Conservation (phyloP, 345 rosid species). For the Populus nigra region DNA sequence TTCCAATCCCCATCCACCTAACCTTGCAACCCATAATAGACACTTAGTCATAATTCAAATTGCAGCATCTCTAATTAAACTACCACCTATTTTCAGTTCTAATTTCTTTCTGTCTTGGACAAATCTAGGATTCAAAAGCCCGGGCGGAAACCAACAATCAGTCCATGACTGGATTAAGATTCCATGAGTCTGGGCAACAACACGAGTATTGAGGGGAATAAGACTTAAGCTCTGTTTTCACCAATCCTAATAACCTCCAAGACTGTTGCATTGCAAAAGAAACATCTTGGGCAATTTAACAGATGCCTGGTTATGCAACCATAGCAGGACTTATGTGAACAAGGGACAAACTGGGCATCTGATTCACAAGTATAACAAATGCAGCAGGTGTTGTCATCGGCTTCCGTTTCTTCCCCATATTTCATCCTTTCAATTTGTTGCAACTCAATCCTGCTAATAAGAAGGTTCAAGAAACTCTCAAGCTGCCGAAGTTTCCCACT, state of each 20-base stretch:
- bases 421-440: slow-evolving; percentile 33
- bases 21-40: neutral
- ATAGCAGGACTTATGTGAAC: slow-evolving; percentile 81
- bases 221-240: slow-evolving; percentile 12
- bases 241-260: slow-evolving; percentile 46
- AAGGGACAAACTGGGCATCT: slow-evolving; percentile 69
- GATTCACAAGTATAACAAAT: slow-evolving; percentile 70
- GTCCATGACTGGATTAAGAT: too few species aligned
- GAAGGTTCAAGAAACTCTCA: slow-evolving; percentile 57
- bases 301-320: slow-evolving; percentile 97
- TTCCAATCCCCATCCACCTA: neutral
- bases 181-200: neutral
- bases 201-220: neutral
- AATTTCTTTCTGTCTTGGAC: neutral
- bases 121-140: neutral
- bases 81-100: neutral
- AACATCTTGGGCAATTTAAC: slow-evolving; percentile 83
- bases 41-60: slow-evolving; percentile 3
- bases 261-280: slow-evolving; percentile 89
- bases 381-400: slow-evolving; percentile 70
- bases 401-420: slow-evolving; percentile 35
- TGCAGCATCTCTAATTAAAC: slow-evolving; percentile 6
- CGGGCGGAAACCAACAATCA: neutral
- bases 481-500: slow-evolving; percentile 55
- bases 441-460: slow-evolving; percentile 45